Evolutionary conservation across 768 basidiomycete species (phyloP), one percentile per base, ranked within the genome.

Genomic region (Cantharellus cinnabarinus): DNA sequence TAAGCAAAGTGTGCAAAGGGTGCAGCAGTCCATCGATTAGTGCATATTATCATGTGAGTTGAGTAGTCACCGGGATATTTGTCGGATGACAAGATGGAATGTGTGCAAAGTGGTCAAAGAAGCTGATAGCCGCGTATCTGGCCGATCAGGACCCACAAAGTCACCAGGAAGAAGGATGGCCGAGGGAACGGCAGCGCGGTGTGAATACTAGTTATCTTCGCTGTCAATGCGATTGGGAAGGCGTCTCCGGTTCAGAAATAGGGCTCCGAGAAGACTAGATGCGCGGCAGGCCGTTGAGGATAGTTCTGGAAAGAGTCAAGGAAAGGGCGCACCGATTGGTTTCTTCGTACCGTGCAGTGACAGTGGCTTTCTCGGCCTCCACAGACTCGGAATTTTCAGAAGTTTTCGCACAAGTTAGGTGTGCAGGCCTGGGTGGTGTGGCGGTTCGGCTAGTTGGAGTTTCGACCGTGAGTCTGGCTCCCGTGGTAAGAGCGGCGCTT

Each of bases 221-320:
- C 29, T 29, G 44, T 54, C 52, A 7, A 10, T 2, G 5, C 14
- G 56, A 57, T 57, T 57, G 56, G 41, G 39, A 40, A 5, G 56
- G 42, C 69, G 71, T 62, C 76, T 75, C 48, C 85, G 78, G 56
- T 75, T 80, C 55, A 85, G 75, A 64, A 87, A 79, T 50, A 83
- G 67, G 1, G 77, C 78, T 41, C 83, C 79, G 44, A 88, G 67
- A 5, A 80, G 65, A 66, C 85, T 87, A 2, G 15, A 50, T 39
- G 5, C 10, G 63, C 10, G 55, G 44, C 42, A 56, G 54, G 55
- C 57, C 10, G 53, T 58, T 41, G 62, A 53, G 50, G 56, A 7
- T 42, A 42, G 35, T 7, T 57, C 5, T 10, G 34, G 39, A 42
- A 41, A 37, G 0, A 10, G 7, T 14, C 38, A 7, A 54, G 56